Base-by-base conservation (phyloP, 768 basidiomycete species). In the Lentinula lateritia region DNA sequence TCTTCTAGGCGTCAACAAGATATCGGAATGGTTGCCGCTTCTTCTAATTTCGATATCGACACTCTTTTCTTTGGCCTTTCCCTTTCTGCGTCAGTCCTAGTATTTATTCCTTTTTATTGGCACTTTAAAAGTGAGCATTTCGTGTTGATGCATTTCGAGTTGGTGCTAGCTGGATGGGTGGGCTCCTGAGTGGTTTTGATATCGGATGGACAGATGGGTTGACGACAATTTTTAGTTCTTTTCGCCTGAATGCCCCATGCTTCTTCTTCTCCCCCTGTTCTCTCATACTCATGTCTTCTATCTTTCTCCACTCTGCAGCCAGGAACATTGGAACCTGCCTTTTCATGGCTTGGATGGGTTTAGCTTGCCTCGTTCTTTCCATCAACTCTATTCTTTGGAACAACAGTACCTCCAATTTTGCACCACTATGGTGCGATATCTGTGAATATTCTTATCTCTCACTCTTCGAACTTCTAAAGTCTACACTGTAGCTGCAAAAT, bases 321-420 rank as follows among this genome's bases (percentile, higher is more conserved):
- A 46, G 48, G 39, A 60, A 60, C 48, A 52, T 41, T n/a, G 59
- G 50, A 18, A 60, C 59, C n/a, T 60, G 59, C 41, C 50, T 60
- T 10, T 60, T 60, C 18, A 60, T 60, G 35, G 38, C 23, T 39
- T 60, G 59, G 59, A 60, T 43, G 10, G 59, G 59, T 8, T 23
- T 52, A 18, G 59, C 50, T 52, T 60, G 50, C 38, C 39, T 60
- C 8, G 38, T 60, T 32, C 52, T 60, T 34, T 46, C 50, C 12
- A 52, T 60, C 16, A 28, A 60, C 20, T 60, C 59, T 7, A 18
- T 60, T 12, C 16, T 60, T 2, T 60, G 59, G 59, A 60, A 43
- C 6, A 41, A 10, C 6, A 59, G 8, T n/a, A 50, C 34, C 6
- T 45, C 46, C 9, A 52, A 60, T 39, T 43, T 52, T 50, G 50